phyloP scores from a whole-genome alignment of 495 filamentous ascomycete genomes.

The Endocarpon pusillum region DNA sequence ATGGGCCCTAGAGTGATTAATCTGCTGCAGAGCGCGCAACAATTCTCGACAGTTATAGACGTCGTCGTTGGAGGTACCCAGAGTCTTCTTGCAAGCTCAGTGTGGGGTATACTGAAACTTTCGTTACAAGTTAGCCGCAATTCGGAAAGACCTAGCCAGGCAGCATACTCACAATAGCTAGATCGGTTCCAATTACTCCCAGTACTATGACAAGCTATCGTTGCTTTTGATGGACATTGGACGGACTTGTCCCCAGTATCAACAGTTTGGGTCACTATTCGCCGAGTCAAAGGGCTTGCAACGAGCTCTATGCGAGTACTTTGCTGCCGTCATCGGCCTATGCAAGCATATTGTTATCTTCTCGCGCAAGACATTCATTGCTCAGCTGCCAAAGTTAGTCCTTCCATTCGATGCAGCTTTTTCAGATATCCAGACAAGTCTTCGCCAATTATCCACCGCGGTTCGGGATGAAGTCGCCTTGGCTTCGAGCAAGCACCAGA shows the following conservation, averaged over 20 bases:
- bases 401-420: background rate
- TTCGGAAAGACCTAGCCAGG: too few relatives aligned
- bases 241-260: conserved; percentile 23
- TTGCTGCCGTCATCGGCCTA: conserved; percentile 23
- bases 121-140: too few relatives aligned
- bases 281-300: conserved; percentile 21
- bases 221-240: conserved; percentile 24
- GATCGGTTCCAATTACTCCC: conserved; percentile 10
- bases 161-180: too few relatives aligned
- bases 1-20: conserved; percentile 25
- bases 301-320: conserved; percentile 25
- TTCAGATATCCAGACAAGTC: background rate
- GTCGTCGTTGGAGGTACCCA: conserved; percentile 25
- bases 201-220: conserved; percentile 25
- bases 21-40: conserved; percentile 24
- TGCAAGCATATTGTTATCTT: conserved; percentile 22
- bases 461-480: background rate
- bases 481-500: background rate
- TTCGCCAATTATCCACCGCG: background rate
- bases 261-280: conserved; percentile 25
- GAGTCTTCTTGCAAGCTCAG: conserved; percentile 27
- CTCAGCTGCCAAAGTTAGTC: background rate
- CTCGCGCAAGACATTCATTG: conserved; percentile 15
- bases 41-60: conserved; percentile 26
- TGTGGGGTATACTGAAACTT: conserved; percentile 24